These are phyloP conservation scores for Dioscorea zingiberensis DNA, from an alignment of 106 monocot genomes.

Conservation along the genomic window DNA sequence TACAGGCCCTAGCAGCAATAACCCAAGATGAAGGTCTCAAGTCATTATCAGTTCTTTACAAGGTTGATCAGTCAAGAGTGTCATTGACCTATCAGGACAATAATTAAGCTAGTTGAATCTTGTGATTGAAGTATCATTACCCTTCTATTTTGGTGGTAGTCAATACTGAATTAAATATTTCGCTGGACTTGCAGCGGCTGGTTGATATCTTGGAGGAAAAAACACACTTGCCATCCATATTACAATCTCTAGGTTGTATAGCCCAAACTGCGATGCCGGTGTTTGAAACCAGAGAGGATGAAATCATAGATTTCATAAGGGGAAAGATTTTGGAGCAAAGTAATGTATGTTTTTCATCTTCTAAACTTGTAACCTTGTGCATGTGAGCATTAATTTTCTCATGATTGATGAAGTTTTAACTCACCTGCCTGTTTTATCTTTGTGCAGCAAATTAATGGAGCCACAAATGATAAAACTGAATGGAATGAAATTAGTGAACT, in stretches of 20 bases:
- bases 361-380: neutral
- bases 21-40: constrained; percentile 97
- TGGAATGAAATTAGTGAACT: constrained; percentile 70
- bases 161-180: constrained; percentile 3
- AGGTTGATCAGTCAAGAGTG: constrained; percentile 43
- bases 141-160: neutral
- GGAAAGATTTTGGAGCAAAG: constrained; percentile 66
- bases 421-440: constrained; percentile 10
- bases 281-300: constrained; percentile 96
- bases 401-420: neutral
- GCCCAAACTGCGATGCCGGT: constrained; percentile 96
- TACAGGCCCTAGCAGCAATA: constrained; percentile 87
- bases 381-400: neutral
- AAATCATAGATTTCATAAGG: constrained; percentile 69
- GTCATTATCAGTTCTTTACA: constrained; percentile 97
- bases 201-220: constrained; percentile 85
- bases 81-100: neutral
- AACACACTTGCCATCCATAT: constrained; percentile 82
- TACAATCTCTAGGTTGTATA: constrained; percentile 95
- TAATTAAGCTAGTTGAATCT: neutral
- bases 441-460: neutral
- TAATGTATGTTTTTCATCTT: constrained; percentile 45
- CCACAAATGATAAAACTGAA: constrained; percentile 17
- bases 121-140: constrained; percentile 2
- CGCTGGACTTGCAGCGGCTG: constrained; percentile 58